These are phyloP conservation scores for Catharanthus roseus DNA, from an alignment of 257 asterid genomes.

Conservation along the genomic window DNA sequence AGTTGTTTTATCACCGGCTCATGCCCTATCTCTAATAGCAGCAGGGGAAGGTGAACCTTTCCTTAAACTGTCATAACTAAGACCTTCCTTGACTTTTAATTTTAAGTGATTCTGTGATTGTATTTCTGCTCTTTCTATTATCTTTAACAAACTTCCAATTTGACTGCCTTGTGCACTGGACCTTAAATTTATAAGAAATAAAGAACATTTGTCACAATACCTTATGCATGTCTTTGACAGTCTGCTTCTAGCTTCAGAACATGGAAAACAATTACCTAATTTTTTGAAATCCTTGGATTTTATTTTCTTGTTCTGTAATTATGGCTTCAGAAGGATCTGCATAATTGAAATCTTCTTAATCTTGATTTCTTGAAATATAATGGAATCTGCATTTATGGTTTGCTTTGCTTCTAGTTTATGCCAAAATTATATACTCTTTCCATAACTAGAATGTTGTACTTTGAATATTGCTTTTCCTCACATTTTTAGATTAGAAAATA, in stretches of 20 bases:
- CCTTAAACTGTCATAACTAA: not conserved
- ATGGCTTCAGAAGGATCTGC: constrained; percentile 1
- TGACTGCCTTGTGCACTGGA: not conserved
- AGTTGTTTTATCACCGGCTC: constrained; percentile 96
- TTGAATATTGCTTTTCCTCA: not conserved
- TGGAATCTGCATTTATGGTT: not conserved
- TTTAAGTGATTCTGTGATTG: not conserved
- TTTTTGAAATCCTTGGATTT: not conserved
- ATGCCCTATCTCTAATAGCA: constrained; percentile 96
- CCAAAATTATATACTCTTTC: not conserved
- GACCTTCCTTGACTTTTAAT: not conserved
- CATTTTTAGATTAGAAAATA: not conserved
- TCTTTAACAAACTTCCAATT: not conserved
- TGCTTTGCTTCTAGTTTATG: constrained; percentile 1
- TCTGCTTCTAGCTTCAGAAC: not conserved
- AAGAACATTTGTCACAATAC: not conserved
- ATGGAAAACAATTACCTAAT: not conserved
- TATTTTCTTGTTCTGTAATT: not conserved
- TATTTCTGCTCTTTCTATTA: not conserved
- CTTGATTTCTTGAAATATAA: not conserved
- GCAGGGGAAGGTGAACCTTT: constrained; percentile 87
- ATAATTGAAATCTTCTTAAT: not conserved
- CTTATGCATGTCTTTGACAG: not conserved
- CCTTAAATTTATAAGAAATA: not conserved
- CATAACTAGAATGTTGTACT: not conserved